phyloP scores from a whole-genome alignment of 805 yeast genomes.

The Zygosaccharomyces bailii region DNA sequence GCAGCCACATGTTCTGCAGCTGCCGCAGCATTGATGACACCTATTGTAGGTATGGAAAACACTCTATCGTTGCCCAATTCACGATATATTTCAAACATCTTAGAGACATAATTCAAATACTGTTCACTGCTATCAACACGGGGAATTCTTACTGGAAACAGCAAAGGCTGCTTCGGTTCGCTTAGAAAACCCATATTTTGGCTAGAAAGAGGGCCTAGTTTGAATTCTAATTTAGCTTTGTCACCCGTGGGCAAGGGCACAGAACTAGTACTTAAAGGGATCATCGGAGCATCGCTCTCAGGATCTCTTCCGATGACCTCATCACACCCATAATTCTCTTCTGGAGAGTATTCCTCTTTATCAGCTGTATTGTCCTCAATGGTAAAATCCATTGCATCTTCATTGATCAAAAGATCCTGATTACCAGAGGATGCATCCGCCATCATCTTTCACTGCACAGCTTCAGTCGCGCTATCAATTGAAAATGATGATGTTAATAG shows the following conservation, averaged over 20 bases:
- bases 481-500: not conserved
- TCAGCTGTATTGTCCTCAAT: conserved; percentile 11
- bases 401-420: conserved; percentile 28
- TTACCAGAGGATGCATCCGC: conserved; percentile 8
- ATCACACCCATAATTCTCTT: conserved; percentile 20
- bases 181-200: conserved; percentile 42
- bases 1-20: conserved; percentile 37
- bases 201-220: conserved; percentile 44
- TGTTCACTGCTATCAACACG: conserved; percentile 40
- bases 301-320: conserved; percentile 24
- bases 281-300: conserved; percentile 23
- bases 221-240: conserved; percentile 39
- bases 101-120: conserved; percentile 47
- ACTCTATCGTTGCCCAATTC: conserved; percentile 43
- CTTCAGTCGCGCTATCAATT: not conserved
- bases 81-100: conserved; percentile 52
- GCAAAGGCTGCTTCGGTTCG: conserved; percentile 40
- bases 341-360: conserved; percentile 16
- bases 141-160: conserved; percentile 42
- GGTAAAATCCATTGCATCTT: conserved; percentile 27
- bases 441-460: conserved; percentile 5
- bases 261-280: conserved; percentile 16
- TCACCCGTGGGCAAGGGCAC: conserved; percentile 18
- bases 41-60: conserved; percentile 42
- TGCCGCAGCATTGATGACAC: conserved; percentile 36